These are phyloP conservation scores for Linderniella brevidens DNA, from an alignment of 257 asterid genomes.

Conservation along the genomic window DNA sequence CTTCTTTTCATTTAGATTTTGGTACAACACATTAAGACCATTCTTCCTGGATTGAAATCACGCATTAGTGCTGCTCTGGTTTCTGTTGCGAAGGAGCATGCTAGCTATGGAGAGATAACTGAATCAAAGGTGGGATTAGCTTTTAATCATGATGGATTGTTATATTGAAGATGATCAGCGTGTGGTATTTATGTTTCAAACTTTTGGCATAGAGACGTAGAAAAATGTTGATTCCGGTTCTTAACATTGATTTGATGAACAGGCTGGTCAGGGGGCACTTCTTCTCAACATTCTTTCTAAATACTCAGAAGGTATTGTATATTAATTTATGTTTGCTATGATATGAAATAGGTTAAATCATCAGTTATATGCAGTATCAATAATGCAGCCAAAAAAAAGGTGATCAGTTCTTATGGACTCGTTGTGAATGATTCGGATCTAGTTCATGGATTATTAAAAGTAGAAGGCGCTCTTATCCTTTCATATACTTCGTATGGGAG, in stretches of 20 bases:
- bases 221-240: too few relatives aligned
- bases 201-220: too few relatives aligned
- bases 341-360: slow-evolving; percentile 6
- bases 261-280: slow-evolving; percentile 93
- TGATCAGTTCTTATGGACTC: too few relatives aligned
- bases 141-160: not conserved
- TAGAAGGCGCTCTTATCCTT: too few relatives aligned
- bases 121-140: slow-evolving; percentile 61
- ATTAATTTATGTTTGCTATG: not conserved
- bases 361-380: not conserved
- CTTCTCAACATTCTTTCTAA: slow-evolving; percentile 78
- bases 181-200: slow-evolving; percentile 4
- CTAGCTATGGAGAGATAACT: slow-evolving; percentile 85
- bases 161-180: slow-evolving; percentile 4
- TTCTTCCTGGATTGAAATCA: slow-evolving; percentile 85
- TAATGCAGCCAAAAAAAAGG: too few relatives aligned
- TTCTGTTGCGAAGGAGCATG: slow-evolving; percentile 86
- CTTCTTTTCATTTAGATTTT: slow-evolving; percentile 33
- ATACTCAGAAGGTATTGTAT: slow-evolving; percentile 58
- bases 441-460: too few relatives aligned
- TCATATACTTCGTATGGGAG: slow-evolving; percentile 1
- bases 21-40: slow-evolving; percentile 71
- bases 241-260: slow-evolving; percentile 13
- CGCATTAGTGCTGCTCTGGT: slow-evolving; percentile 60
- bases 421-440: too few relatives aligned